phyloP scores from a whole-genome alignment of 768 basidiomycete species.

The Suillus subaureus region DNA sequence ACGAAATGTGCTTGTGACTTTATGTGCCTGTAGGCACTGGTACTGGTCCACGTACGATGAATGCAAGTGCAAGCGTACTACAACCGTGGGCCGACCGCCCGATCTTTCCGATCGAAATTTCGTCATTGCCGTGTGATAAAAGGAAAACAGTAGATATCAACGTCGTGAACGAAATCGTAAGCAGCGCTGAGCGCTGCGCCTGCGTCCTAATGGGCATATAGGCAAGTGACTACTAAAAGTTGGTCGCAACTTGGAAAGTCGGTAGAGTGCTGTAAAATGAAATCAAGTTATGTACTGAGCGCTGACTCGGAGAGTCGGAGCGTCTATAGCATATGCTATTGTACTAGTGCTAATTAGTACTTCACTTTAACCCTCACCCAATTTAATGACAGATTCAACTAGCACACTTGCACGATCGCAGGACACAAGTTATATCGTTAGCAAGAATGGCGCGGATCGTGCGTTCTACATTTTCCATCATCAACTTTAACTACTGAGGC shows the following conservation, averaged over 20 bases:
- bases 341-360: background rate
- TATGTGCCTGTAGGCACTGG: background rate
- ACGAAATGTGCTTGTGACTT: no score
- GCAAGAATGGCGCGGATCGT: slow-evolving; percentile 39
- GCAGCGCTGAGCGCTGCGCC: background rate
- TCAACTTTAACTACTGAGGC: slow-evolving; percentile 13
- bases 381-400: slow-evolving; percentile 23
- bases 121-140: background rate
- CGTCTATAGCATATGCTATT: background rate
- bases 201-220: background rate
- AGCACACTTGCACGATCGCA: slow-evolving; percentile 9
- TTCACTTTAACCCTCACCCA: background rate
- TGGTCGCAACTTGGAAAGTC: background rate
- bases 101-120: background rate
- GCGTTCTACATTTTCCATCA: slow-evolving; percentile 24
- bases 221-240: background rate
- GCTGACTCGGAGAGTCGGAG: background rate
- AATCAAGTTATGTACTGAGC: no score
- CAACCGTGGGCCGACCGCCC: background rate
- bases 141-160: background rate
- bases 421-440: slow-evolving; percentile 25
- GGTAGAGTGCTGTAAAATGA: no score
- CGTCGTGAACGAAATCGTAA: no score
- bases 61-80: background rate
- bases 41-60: no score